Conservation (phyloP, 2,329 filamentous ascomycete genomes). For the Trichoderma sp. region DNA sequence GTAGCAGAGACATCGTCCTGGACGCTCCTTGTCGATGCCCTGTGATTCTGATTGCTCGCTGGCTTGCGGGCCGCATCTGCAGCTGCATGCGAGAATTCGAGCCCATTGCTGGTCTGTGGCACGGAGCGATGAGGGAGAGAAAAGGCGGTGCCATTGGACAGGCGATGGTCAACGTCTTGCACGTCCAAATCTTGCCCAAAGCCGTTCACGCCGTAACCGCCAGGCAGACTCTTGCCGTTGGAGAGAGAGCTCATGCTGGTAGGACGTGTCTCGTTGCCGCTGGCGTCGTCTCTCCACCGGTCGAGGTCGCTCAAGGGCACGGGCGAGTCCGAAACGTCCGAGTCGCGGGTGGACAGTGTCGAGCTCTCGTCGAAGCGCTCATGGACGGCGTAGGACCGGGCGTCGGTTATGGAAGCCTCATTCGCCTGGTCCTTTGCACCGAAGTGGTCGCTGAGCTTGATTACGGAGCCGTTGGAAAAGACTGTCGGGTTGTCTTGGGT, state of each 20-base stretch:
- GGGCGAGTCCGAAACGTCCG: conserved; percentile 47
- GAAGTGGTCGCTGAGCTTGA: conserved; percentile 43
- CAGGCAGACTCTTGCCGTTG: conserved; percentile 50
- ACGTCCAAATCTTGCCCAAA: conserved; percentile 2
- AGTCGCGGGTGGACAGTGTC: conserved; percentile 52
- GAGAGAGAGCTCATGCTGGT: conserved; percentile 59
- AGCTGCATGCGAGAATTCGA: conserved; percentile 4
- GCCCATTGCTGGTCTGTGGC: conserved; percentile 24
- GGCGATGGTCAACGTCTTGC: conserved; percentile 23
- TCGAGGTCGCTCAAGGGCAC: conserved; percentile 40
- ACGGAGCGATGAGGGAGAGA: conserved; percentile 32
- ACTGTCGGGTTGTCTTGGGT: conserved; percentile 44
- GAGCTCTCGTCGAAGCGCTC: conserved; percentile 55
- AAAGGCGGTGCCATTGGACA: conserved; percentile 29
- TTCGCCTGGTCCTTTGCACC: conserved; percentile 36
- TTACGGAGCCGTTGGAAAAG: conserved; percentile 42
- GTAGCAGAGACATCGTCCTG: conserved; percentile 21
- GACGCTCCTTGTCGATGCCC: conserved; percentile 20
- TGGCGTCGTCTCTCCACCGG: conserved; percentile 18
- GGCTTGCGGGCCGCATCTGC: conserved; percentile 21
- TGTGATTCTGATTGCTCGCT: conserved; percentile 19
- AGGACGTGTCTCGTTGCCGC: conserved; percentile 37
- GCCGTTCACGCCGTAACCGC: conserved; percentile 31
- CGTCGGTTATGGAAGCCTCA: conserved; percentile 37
- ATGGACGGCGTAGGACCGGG: conserved; percentile 47